Base-by-base conservation (phyloP, 176 grass and related monocot species). In the Elaeis guineensis region DNA sequence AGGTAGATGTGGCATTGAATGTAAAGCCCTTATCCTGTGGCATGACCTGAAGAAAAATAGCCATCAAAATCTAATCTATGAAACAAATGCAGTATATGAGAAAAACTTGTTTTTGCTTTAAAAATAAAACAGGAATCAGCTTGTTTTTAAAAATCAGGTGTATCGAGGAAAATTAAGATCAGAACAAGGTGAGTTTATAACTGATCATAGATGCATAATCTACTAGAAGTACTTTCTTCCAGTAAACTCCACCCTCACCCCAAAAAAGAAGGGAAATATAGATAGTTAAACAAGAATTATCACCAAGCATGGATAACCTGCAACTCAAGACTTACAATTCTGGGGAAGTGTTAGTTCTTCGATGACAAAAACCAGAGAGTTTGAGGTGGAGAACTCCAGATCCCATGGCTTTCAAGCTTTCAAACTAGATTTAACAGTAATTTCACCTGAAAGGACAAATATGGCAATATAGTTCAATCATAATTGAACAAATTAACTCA, bases 361-460 rank as follows among this genome's bases (percentile, higher is more conserved):
- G 16, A 61, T 14, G 35, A 44, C 28, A 39, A 61, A 61, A 29
- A 17, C 58, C 2, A 61, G 24, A 61, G 28, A 29, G 28, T 29
- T 61, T 61, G 2, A 23, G 16, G 18, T 61, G 58, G 17, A 18
- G 58, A 30, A 61, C 58, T 35, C 58, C 30, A 29, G 17, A 61
- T 61, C 58, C 58, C 24, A 61, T 16, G 11, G 58, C 28, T 61
- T 61, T 16, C 58, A 61, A 39, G 18, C 17, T 61, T 8, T 19
- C 17, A 35, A 61, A 17, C 9, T 39, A 29, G 58, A 44, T 9
- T 44, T 61, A 56, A 11, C 4, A 8, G n/a, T 19, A 39, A 30
- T 26, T 61, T 61, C 58, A 61, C 25, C 58, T 61, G 58, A 39
- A 26, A 61, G 24, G n/a, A 5, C 24, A 61, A 0, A 61, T 18